These are phyloP conservation scores for Allomyces macrogynus DNA, from an alignment of 192 early-diverging fungal genomes.

Conservation along the genomic window DNA sequence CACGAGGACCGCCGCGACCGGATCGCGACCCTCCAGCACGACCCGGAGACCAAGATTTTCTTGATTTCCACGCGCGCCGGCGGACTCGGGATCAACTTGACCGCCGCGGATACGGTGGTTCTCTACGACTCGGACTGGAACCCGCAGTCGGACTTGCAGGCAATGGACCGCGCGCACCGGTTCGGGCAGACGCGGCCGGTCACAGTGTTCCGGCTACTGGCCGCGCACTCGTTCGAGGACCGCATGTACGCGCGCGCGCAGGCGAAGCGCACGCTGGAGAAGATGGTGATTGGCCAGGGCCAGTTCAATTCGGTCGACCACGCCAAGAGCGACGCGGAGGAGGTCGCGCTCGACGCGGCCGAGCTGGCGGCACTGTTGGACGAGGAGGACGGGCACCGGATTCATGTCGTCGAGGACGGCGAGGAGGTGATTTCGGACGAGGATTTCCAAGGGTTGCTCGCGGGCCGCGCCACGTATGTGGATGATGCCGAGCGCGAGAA, in stretches of 20 bases:
- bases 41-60: slow-evolving; percentile 32
- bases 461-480: background rate
- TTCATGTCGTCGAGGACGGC: background rate
- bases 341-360: background rate
- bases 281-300: slow-evolving; percentile 5
- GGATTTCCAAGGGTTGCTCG: background rate
- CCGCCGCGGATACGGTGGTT: slow-evolving; percentile 58
- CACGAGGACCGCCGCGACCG: slow-evolving; percentile 35
- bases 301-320: background rate
- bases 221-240: slow-evolving; percentile 93
- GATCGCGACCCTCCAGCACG: slow-evolving; percentile 36
- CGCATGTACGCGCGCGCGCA: slow-evolving; percentile 3
- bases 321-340: background rate
- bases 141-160: slow-evolving; percentile 59
- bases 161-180: slow-evolving; percentile 94
- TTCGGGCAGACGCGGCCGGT: slow-evolving; percentile 96
- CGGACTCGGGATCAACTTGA: slow-evolving; percentile 57
- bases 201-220: slow-evolving; percentile 91
- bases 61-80: slow-evolving; percentile 45
- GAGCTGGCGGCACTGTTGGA: background rate
- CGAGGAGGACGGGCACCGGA: background rate
- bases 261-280: slow-evolving; percentile 2
- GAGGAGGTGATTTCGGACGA: background rate
- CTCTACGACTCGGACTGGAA: slow-evolving; percentile 65
- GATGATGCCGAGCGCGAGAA: background rate